Evolutionary conservation across 1,284 basidiomycete genomes (phyloP).

Genomic region (Pyrrhoderma noxium): DNA sequence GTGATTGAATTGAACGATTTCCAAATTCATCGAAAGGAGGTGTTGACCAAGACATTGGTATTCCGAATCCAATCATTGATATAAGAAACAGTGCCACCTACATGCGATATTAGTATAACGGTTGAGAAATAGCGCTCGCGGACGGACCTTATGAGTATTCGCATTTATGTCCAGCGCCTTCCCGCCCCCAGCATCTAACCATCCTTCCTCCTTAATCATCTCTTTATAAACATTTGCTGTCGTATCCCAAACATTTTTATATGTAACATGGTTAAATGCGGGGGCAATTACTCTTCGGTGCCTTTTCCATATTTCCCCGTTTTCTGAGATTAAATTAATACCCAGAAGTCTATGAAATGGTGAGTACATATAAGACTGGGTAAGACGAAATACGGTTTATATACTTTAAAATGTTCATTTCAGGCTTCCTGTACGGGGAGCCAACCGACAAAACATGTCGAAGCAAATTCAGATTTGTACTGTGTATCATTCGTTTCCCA

Average conservation of each 20-base stretch:
- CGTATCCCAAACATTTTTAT: slow-evolving; percentile 22
- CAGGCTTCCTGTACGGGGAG: neutral
- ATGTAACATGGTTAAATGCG: slow-evolving; percentile 28
- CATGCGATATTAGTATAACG: too few relatives aligned
- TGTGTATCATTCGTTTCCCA: neutral
- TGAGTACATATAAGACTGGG: too few relatives aligned
- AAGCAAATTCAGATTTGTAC: neutral
- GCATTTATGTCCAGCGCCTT: slow-evolving; percentile 20
- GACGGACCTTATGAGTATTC: slow-evolving; percentile 19
- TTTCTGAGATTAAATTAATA: slow-evolving; percentile 26
- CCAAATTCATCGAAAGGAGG: slow-evolving; percentile 9
- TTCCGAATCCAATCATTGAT: slow-evolving; percentile 14
- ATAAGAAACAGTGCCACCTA: slow-evolving; percentile 16
- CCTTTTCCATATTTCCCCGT: slow-evolving; percentile 28
- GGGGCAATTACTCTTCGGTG: slow-evolving; percentile 28
- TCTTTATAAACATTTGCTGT: slow-evolving; percentile 23
- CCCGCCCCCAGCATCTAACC: slow-evolving; percentile 19
- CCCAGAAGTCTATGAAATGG: slow-evolving; percentile 26
- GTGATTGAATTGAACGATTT: slow-evolving; percentile 7
- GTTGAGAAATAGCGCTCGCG: too few relatives aligned
- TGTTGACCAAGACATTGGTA: slow-evolving; percentile 16
- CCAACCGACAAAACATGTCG: slow-evolving; percentile 2
- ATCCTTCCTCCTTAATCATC: slow-evolving; percentile 26
- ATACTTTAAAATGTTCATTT: neutral
- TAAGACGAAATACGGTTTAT: too few relatives aligned